Conservation (phyloP, 2,329 filamentous ascomycete species). For the Venturia nashicola region DNA sequence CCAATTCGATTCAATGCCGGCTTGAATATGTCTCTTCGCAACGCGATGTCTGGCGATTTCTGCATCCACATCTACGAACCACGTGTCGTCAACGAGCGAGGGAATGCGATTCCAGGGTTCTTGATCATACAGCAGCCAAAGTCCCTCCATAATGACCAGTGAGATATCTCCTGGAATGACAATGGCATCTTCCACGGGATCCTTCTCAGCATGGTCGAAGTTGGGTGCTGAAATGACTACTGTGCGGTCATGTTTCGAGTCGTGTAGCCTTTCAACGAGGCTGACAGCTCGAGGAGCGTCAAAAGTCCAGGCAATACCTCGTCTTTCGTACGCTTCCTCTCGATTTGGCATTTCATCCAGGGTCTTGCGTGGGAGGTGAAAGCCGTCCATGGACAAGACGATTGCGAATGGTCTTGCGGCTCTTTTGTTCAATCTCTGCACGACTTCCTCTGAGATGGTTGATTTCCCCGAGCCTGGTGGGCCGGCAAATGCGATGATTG, state of each 20-base stretch:
- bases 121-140: slow-evolving; percentile 57
- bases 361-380: slow-evolving; percentile 73
- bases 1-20: slow-evolving; percentile 61
- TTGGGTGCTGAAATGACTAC: slow-evolving; percentile 55
- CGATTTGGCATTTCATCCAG: slow-evolving; percentile 76
- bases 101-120: slow-evolving; percentile 57
- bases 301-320: slow-evolving; percentile 94
- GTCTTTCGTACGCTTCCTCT: slow-evolving; percentile 58
- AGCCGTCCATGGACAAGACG: slow-evolving; percentile 90
- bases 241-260: slow-evolving; percentile 21
- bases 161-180: slow-evolving; percentile 47
- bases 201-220: slow-evolving; percentile 73
- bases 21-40: slow-evolving; percentile 62
- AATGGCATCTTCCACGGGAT: slow-evolving; percentile 60
- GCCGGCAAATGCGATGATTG: slow-evolving; percentile 63
- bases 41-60: slow-evolving; percentile 59
- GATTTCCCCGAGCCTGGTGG: slow-evolving; percentile 86
- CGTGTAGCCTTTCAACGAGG: slow-evolving; percentile 54
- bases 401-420: slow-evolving; percentile 46
- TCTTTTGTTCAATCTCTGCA: slow-evolving; percentile 53
- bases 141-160: slow-evolving; percentile 65
- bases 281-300: slow-evolving; percentile 59
- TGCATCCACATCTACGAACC: slow-evolving; percentile 69
- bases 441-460: slow-evolving; percentile 62
- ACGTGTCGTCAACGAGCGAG: slow-evolving; percentile 57